A percentile compares a stretch with the other conserved stretches of the same genome.
Conservation (phyloP, 352 stramenopile genomes). For the Globisporangium echinulatum region DNA sequence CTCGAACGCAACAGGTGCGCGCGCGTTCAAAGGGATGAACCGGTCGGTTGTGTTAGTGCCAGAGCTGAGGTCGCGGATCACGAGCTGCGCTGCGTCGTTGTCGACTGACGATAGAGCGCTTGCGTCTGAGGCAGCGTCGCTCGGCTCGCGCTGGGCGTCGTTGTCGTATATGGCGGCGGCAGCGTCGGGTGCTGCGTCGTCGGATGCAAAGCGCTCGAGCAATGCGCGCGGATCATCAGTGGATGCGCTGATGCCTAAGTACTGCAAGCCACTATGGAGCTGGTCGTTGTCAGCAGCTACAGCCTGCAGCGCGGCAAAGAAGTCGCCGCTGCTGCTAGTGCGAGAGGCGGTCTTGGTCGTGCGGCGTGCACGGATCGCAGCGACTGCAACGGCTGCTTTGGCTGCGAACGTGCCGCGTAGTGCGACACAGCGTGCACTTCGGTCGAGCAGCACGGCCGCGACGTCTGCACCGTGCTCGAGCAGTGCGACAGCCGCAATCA, state of each 20-base stretch:
- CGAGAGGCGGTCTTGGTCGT: neutral
- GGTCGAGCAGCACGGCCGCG: neutral
- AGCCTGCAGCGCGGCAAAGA: neutral
- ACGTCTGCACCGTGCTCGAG: slow-evolving; percentile 33
- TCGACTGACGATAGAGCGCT: neutral
- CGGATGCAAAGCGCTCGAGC: slow-evolving; percentile 7
- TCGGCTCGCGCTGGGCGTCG: neutral
- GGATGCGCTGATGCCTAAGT: too few species aligned
- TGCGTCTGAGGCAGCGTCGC: neutral
- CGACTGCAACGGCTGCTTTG: neutral
- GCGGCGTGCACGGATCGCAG: neutral
- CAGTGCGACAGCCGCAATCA: slow-evolving; percentile 27
- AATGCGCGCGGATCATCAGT: slow-evolving; percentile 6
- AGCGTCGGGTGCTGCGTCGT: neutral
- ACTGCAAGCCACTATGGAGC: neutral
- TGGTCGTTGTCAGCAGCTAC: neutral
- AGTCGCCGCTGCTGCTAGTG: neutral
- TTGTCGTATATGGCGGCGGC: neutral
- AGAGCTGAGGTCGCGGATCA: slow-evolving; percentile 34
- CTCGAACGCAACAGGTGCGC: slow-evolving; percentile 64
- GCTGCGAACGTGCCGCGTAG: slow-evolving; percentile 2
- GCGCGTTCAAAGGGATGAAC: slow-evolving; percentile 52
- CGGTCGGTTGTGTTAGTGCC: neutral
- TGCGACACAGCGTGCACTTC: neutral
- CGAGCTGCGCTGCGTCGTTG: slow-evolving; percentile 16